Evolutionary conservation across 345 rosid genomes (phyloP).

Genomic region (Moringa oleifera): DNA sequence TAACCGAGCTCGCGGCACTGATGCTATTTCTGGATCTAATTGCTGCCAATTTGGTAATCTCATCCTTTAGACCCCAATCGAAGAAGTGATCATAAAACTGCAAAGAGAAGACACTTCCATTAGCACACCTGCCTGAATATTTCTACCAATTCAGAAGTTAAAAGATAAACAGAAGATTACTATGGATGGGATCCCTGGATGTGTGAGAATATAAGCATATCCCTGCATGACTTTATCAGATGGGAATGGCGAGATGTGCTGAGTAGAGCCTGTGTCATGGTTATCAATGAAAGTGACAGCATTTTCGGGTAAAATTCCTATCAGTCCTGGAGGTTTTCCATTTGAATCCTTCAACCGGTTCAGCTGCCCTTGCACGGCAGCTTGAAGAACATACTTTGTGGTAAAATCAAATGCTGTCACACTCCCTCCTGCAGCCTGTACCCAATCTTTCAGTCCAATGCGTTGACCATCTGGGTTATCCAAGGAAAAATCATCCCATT

Average conservation of each 20-base stretch:
- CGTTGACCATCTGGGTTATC: constrained; percentile 62
- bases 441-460: constrained; percentile 49
- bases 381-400: constrained; percentile 76
- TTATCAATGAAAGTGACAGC: constrained; percentile 87
- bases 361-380: constrained; percentile 68
- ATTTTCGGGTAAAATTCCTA: constrained; percentile 57
- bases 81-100: constrained; percentile 86
- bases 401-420: constrained; percentile 80
- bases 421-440: constrained; percentile 51
- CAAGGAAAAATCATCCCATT: constrained; percentile 51
- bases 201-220: constrained; percentile 82
- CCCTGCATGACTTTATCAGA: constrained; percentile 84
- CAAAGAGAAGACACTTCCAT: constrained; percentile 4
- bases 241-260: constrained; percentile 58
- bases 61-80: constrained; percentile 58
- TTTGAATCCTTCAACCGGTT: constrained; percentile 68
- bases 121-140: too few relatives aligned
- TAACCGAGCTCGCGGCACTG: constrained; percentile 36
- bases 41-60: constrained; percentile 39
- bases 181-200: constrained; percentile 70
- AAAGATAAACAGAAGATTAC: constrained; percentile 26
- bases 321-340: constrained; percentile 75
- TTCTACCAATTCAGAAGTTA: neutral
- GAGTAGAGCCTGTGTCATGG: constrained; percentile 75
- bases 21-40: constrained; percentile 46